Conservation (phyloP, 208 protist species). For the Trypanosoma rangeli region DNA sequence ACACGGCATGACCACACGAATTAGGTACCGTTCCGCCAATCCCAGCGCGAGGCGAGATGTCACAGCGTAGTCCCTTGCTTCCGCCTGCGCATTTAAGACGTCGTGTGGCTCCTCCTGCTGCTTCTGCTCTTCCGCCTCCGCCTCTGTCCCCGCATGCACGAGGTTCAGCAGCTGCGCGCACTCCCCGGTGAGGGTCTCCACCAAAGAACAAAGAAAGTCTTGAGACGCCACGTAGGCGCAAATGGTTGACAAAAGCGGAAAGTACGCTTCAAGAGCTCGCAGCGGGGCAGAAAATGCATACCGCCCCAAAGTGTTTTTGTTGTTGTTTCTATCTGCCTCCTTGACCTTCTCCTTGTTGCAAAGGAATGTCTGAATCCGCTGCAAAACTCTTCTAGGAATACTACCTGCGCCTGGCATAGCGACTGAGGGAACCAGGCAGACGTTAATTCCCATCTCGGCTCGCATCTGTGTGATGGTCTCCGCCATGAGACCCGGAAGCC, state of each 20-base stretch:
- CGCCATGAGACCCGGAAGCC: slow-evolving; percentile 40
- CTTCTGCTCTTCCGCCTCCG: no score
- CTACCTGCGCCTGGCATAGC: slow-evolving; percentile 27
- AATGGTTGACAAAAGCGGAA: slow-evolving; percentile 38
- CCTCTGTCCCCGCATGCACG: neutral
- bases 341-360: neutral
- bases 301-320: neutral
- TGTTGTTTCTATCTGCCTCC: neutral
- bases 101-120: neutral
- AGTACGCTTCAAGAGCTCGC: slow-evolving; percentile 27
- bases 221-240: slow-evolving; percentile 51
- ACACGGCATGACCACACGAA: slow-evolving; percentile 70
- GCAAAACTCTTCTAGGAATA: slow-evolving; percentile 13
- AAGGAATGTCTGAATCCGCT: slow-evolving; percentile 15
- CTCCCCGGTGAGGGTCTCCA: slow-evolving; percentile 21
- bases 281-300: slow-evolving; percentile 10
- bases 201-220: slow-evolving; percentile 36
- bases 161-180: slow-evolving; percentile 7
- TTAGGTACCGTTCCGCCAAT: slow-evolving; percentile 49
- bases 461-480: slow-evolving; percentile 38
- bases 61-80: neutral
- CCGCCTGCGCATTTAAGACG: neutral
- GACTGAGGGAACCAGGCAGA: slow-evolving; percentile 54
- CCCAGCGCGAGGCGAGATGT: slow-evolving; percentile 23
- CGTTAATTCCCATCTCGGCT: slow-evolving; percentile 36